phyloP scores from a whole-genome alignment of 371 early-diverging fungal species.

The Chytridium lagenaria region DNA sequence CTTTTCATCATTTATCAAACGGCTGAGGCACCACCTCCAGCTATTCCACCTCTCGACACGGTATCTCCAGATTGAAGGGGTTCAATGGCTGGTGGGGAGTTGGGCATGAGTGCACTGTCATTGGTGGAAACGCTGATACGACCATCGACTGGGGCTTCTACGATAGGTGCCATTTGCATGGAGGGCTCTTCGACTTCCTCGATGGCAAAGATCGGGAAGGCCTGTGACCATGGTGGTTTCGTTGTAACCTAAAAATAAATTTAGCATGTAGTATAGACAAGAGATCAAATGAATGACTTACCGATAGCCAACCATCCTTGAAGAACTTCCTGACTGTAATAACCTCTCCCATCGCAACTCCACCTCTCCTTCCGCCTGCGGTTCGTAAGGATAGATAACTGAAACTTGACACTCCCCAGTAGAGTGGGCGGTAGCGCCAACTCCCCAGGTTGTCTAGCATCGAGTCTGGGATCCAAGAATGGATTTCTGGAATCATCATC shows the following conservation, averaged over 20 bases:
- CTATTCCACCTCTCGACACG: not conserved
- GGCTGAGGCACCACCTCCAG: not conserved
- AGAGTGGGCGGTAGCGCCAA: not conserved
- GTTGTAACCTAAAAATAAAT: not conserved
- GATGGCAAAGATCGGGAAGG: slow-evolving; percentile 20
- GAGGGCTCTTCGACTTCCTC: slow-evolving; percentile 12
- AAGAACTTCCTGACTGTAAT: slow-evolving; percentile 13
- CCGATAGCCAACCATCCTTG: slow-evolving; percentile 20
- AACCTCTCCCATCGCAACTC: slow-evolving; percentile 14
- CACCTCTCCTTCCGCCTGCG: not conserved
- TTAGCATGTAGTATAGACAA: not conserved
- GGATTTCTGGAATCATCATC: not conserved
- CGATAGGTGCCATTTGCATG: too few species aligned
- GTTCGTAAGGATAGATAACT: slow-evolving; percentile 13
- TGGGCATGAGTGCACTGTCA: not conserved
- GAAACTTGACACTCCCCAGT: slow-evolving; percentile 8
- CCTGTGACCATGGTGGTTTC: not conserved
- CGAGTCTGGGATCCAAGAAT: slow-evolving; percentile 2
- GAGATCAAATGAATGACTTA: not conserved
- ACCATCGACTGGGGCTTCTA: too few species aligned
- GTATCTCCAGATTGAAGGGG: slow-evolving; percentile 8
- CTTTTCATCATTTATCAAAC: too few species aligned
- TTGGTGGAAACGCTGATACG: too few species aligned
- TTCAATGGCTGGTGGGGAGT: slow-evolving; percentile 1
- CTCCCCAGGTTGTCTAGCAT: slow-evolving; percentile 9